Base-by-base conservation (phyloP, 768 basidiomycete genomes). In the Amanita subjunquillea region DNA sequence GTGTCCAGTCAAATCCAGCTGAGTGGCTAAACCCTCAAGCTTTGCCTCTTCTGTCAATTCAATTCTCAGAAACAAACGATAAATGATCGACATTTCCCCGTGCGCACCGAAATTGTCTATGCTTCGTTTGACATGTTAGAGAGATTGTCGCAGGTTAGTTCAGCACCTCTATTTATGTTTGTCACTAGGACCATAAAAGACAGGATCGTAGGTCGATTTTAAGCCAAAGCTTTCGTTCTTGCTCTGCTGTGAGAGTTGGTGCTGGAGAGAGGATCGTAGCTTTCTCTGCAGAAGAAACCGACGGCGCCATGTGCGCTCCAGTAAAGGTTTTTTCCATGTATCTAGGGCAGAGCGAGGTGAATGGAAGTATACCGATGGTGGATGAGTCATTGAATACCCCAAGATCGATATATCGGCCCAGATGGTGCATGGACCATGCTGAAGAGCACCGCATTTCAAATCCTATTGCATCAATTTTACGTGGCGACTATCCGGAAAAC, bases 171-270 rank as follows among this genome's bases (percentile, higher is more conserved):
- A 61, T 85, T 83, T 60, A 84, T 66, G 63, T 83, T 83, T 3
- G 78, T 77, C 22, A 82, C 60, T 40, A 85, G 66, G 17, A 17
- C 17, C 71, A 85, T 77, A 47, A 81, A 54, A 3, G 74, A 67
- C 23, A 85, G 63, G 22, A 80, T 80, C 0, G 80, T 5, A 72
- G 34, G 56, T 85, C 83, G 22, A 83, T 69, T 64, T 81, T 83
- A 51, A 75, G 64, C 69, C 79, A 80, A 42, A 84, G 63, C 45
- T 62, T 72, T 52, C 64, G 71, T 66, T 83, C 79, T 50, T 81
- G 62, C 47, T 72, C 75, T 10, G 22, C 34, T 34, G 34, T 34
- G 12, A 34, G 34, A 13, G 34, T 34, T 12, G 34, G 34, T 12
- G 4, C 13, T 17, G 17, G 17, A 58, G 4, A 17, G 17, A 17